A percentile compares a stretch with the other conserved stretches of the same genome.
Evolutionary conservation across 352 stramenopile species (phyloP).

Genomic region (Thraustotheca clavata): DNA sequence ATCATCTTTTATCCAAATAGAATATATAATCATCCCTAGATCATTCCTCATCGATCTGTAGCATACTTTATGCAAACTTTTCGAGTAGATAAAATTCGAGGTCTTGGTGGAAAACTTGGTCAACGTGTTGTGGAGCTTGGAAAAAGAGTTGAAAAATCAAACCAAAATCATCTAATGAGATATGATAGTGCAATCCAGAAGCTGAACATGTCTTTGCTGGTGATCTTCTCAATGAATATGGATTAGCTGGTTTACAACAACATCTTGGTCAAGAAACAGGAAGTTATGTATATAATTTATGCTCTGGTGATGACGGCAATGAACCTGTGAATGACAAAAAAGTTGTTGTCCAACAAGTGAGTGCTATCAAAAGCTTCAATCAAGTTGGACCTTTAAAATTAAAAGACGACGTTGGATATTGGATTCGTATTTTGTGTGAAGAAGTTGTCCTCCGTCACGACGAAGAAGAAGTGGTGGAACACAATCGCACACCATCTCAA

Average conservation of each 20-base stretch:
- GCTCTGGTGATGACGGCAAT: conserved; percentile 50
- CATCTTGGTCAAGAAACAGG: conserved; percentile 57
- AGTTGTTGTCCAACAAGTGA: conserved; percentile 51
- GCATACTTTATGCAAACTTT: conserved; percentile 54
- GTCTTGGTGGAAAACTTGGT: conserved; percentile 68
- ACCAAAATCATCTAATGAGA: not conserved
- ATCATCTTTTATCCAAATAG: not conserved
- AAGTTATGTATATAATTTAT: conserved; percentile 43
- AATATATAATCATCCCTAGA: conserved; percentile 21
- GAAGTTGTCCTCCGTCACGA: conserved; percentile 63
- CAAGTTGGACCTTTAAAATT: conserved; percentile 41
- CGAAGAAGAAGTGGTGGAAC: conserved; percentile 67
- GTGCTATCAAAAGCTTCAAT: conserved; percentile 75
- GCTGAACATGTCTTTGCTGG: conserved; percentile 30
- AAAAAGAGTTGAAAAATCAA: conserved; percentile 26
- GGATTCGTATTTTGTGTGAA: conserved; percentile 57
- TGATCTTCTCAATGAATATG: conserved; percentile 44
- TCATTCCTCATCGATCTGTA: conserved; percentile 59
- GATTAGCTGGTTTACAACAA: conserved; percentile 39
- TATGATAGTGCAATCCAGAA: conserved; percentile 21
- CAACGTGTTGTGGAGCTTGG: conserved; percentile 57
- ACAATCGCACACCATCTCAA: conserved; percentile 63
- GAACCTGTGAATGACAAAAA: conserved; percentile 70
- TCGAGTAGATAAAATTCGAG: conserved; percentile 60
- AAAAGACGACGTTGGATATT: conserved; percentile 60